Percentiles rank a stretch among this genome's conserved stretches.
Evolutionary conservation across 257 asterid genomes (phyloP).

Genomic region (Solanum chiquidenum): DNA sequence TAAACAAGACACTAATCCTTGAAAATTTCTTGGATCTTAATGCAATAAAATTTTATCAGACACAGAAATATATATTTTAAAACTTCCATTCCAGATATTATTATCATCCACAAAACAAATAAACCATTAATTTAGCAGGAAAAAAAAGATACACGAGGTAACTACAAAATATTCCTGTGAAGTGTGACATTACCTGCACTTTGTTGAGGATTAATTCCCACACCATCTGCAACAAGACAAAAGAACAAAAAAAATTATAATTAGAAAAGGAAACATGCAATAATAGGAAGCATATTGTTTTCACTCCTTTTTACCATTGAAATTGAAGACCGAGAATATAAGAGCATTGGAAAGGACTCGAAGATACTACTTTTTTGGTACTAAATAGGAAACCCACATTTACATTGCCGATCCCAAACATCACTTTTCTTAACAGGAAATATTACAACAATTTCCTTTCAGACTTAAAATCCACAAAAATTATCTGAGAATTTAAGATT

Average conservation of each 20-base stretch:
- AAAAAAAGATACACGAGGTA: neutral
- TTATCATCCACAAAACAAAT: neutral
- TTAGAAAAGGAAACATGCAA: neutral
- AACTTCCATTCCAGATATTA: neutral
- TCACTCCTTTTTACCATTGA: neutral
- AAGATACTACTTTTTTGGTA: neutral
- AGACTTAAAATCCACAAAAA: neutral
- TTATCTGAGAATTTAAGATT: neutral
- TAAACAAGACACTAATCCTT: neutral
- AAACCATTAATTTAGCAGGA: neutral
- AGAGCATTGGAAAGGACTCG: neutral
- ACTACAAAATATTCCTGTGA: neutral
- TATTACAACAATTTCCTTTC: neutral
- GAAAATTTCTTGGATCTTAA: neutral
- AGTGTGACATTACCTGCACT: slow-evolving; percentile 69
- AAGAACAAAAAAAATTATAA: neutral
- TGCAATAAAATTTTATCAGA: neutral
- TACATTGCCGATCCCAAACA: neutral
- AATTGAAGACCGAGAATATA: neutral
- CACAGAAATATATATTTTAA: neutral
- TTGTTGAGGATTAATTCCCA: slow-evolving; percentile 94
- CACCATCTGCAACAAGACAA: slow-evolving; percentile 54
- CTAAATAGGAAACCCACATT: neutral
- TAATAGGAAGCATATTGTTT: neutral
- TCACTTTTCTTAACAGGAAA: neutral